phyloP scores from a whole-genome alignment of 2,329 filamentous ascomycete species.

The Nannizziopsis barbatae region DNA sequence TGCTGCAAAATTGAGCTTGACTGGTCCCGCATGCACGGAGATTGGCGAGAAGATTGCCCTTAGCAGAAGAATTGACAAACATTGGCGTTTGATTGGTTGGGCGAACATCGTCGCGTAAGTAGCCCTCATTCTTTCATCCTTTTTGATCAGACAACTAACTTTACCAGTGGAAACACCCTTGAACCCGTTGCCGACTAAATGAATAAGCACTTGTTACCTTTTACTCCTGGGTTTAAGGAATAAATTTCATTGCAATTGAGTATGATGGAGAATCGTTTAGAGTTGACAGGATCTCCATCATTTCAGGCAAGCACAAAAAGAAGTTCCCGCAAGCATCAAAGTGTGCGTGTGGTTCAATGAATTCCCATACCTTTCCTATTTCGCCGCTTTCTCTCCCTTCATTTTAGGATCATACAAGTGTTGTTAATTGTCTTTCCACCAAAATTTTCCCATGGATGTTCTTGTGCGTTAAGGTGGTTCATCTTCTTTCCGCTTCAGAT shows the following conservation, averaged over 20 bases:
- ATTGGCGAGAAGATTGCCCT: constrained; percentile 97
- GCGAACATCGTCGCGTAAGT: constrained; percentile 58
- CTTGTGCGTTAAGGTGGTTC: background rate
- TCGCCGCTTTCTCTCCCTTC: background rate
- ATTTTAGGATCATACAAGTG: constrained; percentile 5
- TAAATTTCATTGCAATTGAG: background rate
- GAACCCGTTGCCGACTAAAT: constrained; percentile 35
- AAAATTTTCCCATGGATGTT: background rate
- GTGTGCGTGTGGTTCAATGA: background rate
- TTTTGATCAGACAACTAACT: constrained; percentile 13
- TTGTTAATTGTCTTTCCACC: background rate
- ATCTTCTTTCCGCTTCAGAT: background rate
- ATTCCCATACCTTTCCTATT: too few species aligned
- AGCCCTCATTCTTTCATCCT: constrained; percentile 1
- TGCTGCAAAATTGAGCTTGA: constrained; percentile 87
- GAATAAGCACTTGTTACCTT: background rate
- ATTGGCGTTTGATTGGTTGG: constrained; percentile 94
- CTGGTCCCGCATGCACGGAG: constrained; percentile 89
- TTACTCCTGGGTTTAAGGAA: background rate
- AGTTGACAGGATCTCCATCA: constrained; percentile 3
- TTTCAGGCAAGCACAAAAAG: constrained; percentile 4
- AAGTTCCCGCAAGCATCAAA: constrained; percentile 5
- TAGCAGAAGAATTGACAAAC: constrained; percentile 94
- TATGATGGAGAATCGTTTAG: constrained; percentile 2
- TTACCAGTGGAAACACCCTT: constrained; percentile 36